Evolutionary conservation across 2,329 filamentous ascomycete species (phyloP), one percentile per base, ranked within the genome.

Genomic region (Ophiostoma pallidulum): DNA sequence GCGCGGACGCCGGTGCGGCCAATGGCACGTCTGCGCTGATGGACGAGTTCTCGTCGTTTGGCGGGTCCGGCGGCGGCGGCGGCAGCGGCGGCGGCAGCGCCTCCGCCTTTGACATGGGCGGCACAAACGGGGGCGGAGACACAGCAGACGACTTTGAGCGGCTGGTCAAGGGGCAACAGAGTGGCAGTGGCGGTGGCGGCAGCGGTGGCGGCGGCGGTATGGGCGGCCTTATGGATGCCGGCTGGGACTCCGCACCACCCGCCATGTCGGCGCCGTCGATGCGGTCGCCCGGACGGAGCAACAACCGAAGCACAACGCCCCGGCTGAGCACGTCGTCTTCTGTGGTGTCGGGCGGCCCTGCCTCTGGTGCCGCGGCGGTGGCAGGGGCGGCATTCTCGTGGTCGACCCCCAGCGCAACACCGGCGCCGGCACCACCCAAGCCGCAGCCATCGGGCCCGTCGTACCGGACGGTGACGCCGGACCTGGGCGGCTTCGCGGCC

Each of bases 161-260:
- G 2, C 78, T 98, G 3, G 90, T 98, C 44, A 88, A 94, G 59
- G 91, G 91, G 8, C 79, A 77, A 48, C n/a, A n/a, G n/a, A n/a
- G n/a, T n/a, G n/a, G n/a, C n/a, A 68, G 72, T 40, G 65, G 64
- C 18, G 41, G 41, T 2, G 36, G 40, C 1, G 38, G 26, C 22
- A 31, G 38, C 5, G 36, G 43, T 10, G 8, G 14, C 31, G 18
- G 18, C 36, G n/a, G 29, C n/a, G 35, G 31, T 16, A 12, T 3
- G 4, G n/a, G 24, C 18, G 51, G 43, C 9, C 29, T 55, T 4
- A 43, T 54, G 48, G 52, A 55, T 14, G 48, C 37, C 19, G 50
- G 50, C 45, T 55, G 49, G 49, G 49, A 41, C 6, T 18, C 39
- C 3, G n/a, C 37, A 6, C 20, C 18, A 24, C 10, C 40, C 14